Percentiles rank a stretch among this genome's conserved stretches.
These are phyloP conservation scores for Bipolaris cookei DNA, from an alignment of 2,329 filamentous ascomycete species.

Conservation along the genomic window DNA sequence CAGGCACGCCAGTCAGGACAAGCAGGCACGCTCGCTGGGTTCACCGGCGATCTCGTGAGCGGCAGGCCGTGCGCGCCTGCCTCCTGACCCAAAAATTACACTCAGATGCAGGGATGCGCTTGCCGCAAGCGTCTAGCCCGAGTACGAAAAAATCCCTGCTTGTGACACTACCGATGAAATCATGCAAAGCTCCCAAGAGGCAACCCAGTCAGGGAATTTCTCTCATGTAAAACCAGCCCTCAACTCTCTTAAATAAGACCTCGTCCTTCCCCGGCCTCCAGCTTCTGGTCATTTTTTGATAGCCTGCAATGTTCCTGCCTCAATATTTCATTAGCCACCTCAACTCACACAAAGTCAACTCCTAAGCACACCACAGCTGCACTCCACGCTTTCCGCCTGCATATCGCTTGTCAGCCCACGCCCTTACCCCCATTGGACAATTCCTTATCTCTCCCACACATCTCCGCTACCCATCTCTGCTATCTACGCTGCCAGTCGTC, in stretches of 20 bases:
- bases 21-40: conserved; percentile 12
- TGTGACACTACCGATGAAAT: conserved; percentile 35
- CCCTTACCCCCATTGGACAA: conserved; percentile 25
- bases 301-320: conserved; percentile 41
- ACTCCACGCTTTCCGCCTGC: conserved; percentile 23
- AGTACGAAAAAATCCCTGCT: conserved; percentile 33
- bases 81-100: conserved; percentile 45
- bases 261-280: conserved; percentile 19
- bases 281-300: not conserved
- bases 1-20: conserved; percentile 12
- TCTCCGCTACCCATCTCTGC: conserved; percentile 6
- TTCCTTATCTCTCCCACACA: conserved; percentile 24
- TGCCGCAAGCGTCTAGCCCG: conserved; percentile 28
- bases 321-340: conserved; percentile 41
- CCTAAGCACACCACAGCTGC: conserved; percentile 19
- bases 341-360: conserved; percentile 47
- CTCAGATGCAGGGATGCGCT: conserved; percentile 27
- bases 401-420: conserved; percentile 23
- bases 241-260: conserved; percentile 30
- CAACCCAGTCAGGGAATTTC: conserved; percentile 42
- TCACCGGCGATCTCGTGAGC: conserved; percentile 38
- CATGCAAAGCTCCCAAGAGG: conserved; percentile 28
- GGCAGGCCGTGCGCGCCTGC: conserved; percentile 38
- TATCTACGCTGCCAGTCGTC: not conserved
- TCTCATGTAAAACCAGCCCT: conserved; percentile 37